Evolutionary conservation across 139 green algal genomes (phyloP), one percentile per base, ranked within the genome.

Genomic region (Eudorina sp.): DNA sequence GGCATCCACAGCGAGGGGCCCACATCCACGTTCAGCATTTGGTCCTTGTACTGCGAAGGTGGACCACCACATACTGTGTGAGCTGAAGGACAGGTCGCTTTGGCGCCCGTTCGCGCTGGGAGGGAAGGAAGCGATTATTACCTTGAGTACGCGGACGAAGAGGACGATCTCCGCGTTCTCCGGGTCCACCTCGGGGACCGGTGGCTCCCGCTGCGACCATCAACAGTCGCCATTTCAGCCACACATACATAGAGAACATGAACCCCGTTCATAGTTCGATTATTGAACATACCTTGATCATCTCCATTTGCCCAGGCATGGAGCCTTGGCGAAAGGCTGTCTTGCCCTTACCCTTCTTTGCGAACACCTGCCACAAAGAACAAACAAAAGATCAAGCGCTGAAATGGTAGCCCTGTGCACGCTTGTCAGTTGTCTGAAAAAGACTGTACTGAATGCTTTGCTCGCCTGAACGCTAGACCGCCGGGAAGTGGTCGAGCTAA

Each of bases 101-200:
- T 58, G 16, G 51, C 13, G 16, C 51, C 16, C 51, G 13, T 58
- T 16, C 16, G 51, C 13, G 16, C 51, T 25, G 16, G 13, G 51
- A 13, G 51, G 13, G 16, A 25, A 58, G 13, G 51, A 13, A 58
- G 16, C 51, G 16, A 58, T 60, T 16, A 81, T 53, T 41, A 92
- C 89, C 53, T 92, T 92, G 18, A 75, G 29, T 19, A 90, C 89
- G 48, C 94, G 91, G 36, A 96, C 77, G 70, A 97, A 97, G 66
- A 97, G 84, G 13, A 96, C 95, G 89, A 97, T 96, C 93, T 97
- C 94, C 29, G 78, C 92, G 79, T 97, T 97, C 38, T 96, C 93
- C 9, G 94, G 94, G 84, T 97, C 95, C 29, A 97, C 93, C 29
- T 93, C 93, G 21, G 95, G 95, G 0, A 84, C 88, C 8, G 93